phyloP scores from a whole-genome alignment of 805 yeast genomes.

The Naumovozyma castellii region DNA sequence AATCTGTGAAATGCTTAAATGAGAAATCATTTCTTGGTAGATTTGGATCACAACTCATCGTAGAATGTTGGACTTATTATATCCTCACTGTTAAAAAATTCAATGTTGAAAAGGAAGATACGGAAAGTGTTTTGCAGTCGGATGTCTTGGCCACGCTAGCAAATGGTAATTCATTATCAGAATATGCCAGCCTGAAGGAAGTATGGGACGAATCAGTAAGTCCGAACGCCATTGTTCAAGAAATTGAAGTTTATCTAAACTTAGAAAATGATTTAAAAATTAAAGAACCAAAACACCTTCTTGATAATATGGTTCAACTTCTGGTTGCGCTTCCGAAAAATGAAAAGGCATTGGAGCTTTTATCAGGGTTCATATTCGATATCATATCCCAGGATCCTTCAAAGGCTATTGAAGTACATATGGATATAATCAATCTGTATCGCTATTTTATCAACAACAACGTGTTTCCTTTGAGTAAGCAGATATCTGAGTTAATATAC shows the following conservation, averaged over 20 bases:
- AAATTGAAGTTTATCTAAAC: constrained; percentile 6
- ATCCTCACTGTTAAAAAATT: constrained; percentile 13
- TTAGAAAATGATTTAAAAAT: constrained; percentile 3
- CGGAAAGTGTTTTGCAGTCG: constrained; percentile 1
- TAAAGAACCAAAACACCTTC: constrained; percentile 1
- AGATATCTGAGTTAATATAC: constrained; percentile 29
- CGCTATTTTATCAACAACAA: constrained; percentile 6
- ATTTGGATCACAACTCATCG: constrained; percentile 24
- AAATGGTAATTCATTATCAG: constrained; percentile 11
- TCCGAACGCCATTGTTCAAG: constrained; percentile 6
- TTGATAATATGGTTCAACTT: constrained; percentile 8
- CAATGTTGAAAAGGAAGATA: constrained; percentile 1
- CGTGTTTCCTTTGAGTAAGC: constrained; percentile 5
- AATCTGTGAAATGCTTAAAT: constrained; percentile 21
- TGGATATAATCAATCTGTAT: constrained; percentile 6
- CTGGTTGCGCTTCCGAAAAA: constrained; percentile 10
- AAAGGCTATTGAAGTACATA: constrained; percentile 2
- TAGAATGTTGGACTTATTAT: constrained; percentile 27
- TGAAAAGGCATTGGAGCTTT: constrained; percentile 7
- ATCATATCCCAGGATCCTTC: constrained; percentile 13
- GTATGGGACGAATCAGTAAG: constrained; percentile 15
- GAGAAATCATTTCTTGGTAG: constrained; percentile 25
- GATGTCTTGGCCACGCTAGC: constrained; percentile 13
- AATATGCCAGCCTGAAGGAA: constrained; percentile 13
- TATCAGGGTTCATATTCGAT: constrained; percentile 14